These are phyloP conservation scores for Goniomonas avonlea DNA, from an alignment of 78 protist genomes.

Conservation along the genomic window DNA sequence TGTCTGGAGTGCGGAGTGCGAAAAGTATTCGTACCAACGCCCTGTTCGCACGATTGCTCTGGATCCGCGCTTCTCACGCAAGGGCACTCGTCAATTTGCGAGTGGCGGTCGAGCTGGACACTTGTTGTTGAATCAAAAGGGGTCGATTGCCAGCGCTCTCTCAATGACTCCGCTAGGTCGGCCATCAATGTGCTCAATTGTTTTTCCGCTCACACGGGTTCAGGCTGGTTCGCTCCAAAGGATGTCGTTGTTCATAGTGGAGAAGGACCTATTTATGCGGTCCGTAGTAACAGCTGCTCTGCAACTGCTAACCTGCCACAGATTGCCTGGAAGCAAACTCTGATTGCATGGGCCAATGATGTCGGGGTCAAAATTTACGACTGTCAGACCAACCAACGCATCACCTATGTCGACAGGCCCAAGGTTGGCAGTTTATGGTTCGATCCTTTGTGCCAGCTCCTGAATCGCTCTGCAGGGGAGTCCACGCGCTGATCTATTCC, in stretches of 20 bases:
- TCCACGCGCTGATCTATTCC: conserved; percentile 52
- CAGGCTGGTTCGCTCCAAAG: conserved; percentile 54
- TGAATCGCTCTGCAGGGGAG: conserved; percentile 19
- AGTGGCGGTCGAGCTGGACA: background rate
- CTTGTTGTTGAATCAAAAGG: conserved; percentile 11
- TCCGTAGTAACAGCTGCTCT: background rate
- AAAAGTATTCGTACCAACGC: conserved; percentile 13
- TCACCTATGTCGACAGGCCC: conserved; percentile 57
- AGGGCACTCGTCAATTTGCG: conserved; percentile 1
- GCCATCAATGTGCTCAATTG: no score
- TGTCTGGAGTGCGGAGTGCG: conserved; percentile 16
- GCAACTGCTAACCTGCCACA: background rate
- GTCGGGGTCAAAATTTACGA: conserved; percentile 77
- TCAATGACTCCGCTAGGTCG: no score
- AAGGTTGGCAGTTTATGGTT: background rate
- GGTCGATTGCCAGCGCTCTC: conserved; percentile 1
- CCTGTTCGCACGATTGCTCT: conserved; percentile 2
- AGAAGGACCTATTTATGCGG: conserved; percentile 30
- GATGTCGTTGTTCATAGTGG: conserved; percentile 59
- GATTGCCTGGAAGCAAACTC: conserved; percentile 62
- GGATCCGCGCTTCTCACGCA: background rate
- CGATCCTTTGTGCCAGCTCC: conserved; percentile 10
- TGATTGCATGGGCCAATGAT: conserved; percentile 87
- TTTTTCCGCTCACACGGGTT: no score
- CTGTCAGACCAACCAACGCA: conserved; percentile 41